Base-by-base conservation (phyloP, 371 early-diverging fungal species). In the Rhizopus microsporus region DNA sequence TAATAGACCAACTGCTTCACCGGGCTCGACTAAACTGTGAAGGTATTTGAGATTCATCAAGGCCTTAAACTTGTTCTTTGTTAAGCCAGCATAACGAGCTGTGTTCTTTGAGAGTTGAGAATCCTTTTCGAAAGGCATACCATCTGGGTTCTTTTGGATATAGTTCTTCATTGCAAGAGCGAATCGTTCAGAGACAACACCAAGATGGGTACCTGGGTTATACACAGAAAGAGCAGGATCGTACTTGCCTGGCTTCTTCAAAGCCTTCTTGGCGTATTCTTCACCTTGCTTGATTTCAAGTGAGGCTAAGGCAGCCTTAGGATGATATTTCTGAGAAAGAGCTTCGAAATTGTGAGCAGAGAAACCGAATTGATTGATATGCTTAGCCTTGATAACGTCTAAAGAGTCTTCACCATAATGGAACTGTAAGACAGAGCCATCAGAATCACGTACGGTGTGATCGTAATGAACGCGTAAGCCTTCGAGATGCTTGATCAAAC, bases 401-500 rank as follows among this genome's bases (percentile, higher is more conserved):
- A 99, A 79, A n/a, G 95, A 93, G 68, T 99, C 99, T 76, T 99
- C 99, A 68, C 99, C 99, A 73, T 99, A 99, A 54, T 89, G 88
- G 92, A 99, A 99, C 77, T 99, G 99, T 5, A 99, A 71, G 35
- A 99, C 86, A 13, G 93, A 94, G 3, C 97, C 98, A 69, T 97
- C 97, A 7, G 86, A 67, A 65, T 97, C 95, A 52, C 99, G 88
- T 32, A 99, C 99, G 9, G 97, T 94, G 68, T 94, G 88, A 80
- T 99, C 99, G 72, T 99, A 99, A 59, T 93, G 91, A 0, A 99
- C 98, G 48, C 80, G 81, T 38, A 99, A 74, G 42, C 98, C 96
- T 85, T 99, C 99, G 68, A 99, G 78, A 73, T 98, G 99, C 86
- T 99, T 99, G 69, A 99, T 95, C 67, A 99, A 86, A 87, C 99